A percentile compares a stretch with the other conserved stretches of the same genome.
phyloP scores from a whole-genome alignment of 345 rosid species.

The Eucalyptus caleyi region DNA sequence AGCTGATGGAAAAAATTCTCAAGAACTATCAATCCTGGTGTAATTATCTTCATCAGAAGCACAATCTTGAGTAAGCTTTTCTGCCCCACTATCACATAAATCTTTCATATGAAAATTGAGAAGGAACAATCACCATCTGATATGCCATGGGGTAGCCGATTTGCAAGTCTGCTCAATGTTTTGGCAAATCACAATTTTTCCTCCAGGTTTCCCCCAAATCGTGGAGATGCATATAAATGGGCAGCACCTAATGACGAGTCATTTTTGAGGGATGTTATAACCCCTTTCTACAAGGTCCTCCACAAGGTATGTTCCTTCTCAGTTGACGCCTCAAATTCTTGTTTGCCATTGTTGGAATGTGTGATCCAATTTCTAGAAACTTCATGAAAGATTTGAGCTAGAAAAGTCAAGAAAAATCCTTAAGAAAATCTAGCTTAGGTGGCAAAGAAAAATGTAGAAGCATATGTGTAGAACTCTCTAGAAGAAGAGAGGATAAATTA shows the following conservation, averaged over 20 bases:
- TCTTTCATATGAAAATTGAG: background rate
- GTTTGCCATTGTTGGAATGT: no score
- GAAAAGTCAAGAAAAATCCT: no score
- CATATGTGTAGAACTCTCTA: no score
- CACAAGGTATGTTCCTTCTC: conserved; percentile 40
- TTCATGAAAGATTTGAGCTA: no score
- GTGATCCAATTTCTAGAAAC: no score
- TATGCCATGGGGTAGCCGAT: background rate
- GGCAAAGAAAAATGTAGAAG: no score
- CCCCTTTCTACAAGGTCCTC: conserved; percentile 69
- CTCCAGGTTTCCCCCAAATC: conserved; percentile 42
- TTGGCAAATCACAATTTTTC: background rate
- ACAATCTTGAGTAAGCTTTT: conserved; percentile 34
- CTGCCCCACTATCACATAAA: background rate
- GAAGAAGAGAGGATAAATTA: no score
- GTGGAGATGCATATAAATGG: conserved; percentile 35
- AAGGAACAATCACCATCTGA: background rate
- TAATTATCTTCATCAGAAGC: conserved; percentile 47
- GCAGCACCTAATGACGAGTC: conserved; percentile 58
- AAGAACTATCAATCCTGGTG: conserved; percentile 95
- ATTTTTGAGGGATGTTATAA: conserved; percentile 67
- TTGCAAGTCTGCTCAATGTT: background rate
- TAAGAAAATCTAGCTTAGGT: no score
- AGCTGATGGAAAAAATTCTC: conserved; percentile 48
- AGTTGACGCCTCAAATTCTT: background rate